A percentile compares a stretch with the other conserved stretches of the same genome.
These are phyloP conservation scores for Brassica carinata DNA, from an alignment of 345 rosid species.

Conservation along the genomic window DNA sequence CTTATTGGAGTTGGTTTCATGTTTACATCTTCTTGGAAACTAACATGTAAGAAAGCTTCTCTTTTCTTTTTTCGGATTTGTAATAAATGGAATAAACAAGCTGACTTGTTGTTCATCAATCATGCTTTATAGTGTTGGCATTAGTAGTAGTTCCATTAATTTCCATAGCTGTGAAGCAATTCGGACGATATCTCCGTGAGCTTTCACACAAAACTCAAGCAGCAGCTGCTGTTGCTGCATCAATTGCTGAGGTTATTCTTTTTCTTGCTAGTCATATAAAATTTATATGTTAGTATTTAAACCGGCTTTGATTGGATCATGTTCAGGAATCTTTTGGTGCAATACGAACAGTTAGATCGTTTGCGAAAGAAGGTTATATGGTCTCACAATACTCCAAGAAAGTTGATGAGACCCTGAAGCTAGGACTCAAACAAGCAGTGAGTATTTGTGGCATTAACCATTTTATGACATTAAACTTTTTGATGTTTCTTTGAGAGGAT, in stretches of 20 bases:
- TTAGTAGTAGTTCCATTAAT: slow-evolving; percentile 79
- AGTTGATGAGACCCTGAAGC: slow-evolving; percentile 83
- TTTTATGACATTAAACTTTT: background rate
- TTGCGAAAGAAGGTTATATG: slow-evolving; percentile 79
- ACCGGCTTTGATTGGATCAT: background rate
- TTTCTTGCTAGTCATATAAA: background rate
- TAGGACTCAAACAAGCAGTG: slow-evolving; percentile 93
- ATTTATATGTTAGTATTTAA: background rate
- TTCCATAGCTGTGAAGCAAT: slow-evolving; percentile 67
- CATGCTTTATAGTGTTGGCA: slow-evolving; percentile 64
- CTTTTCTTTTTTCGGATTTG: background rate
- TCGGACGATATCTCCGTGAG: slow-evolving; percentile 85
- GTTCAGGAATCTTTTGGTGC: slow-evolving; percentile 95
- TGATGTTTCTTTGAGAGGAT: slow-evolving; percentile 43
- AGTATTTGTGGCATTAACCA: slow-evolving; percentile 29
- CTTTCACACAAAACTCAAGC: slow-evolving; percentile 94
- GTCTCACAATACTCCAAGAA: slow-evolving; percentile 72
- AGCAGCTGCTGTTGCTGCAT: slow-evolving; percentile 93
- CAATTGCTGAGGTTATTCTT: slow-evolving; percentile 82
- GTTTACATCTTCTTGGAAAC: slow-evolving; percentile 69
- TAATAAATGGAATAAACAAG: background rate
- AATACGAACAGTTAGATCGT: slow-evolving; percentile 89
- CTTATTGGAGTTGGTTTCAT: slow-evolving; percentile 64
- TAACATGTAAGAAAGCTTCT: slow-evolving; percentile 50
- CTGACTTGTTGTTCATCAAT: slow-evolving; percentile 19